Evolutionary conservation across 306 rosid genomes (phyloP), one percentile per base, ranked within the genome.

Genomic region (Neltuma alba): DNA sequence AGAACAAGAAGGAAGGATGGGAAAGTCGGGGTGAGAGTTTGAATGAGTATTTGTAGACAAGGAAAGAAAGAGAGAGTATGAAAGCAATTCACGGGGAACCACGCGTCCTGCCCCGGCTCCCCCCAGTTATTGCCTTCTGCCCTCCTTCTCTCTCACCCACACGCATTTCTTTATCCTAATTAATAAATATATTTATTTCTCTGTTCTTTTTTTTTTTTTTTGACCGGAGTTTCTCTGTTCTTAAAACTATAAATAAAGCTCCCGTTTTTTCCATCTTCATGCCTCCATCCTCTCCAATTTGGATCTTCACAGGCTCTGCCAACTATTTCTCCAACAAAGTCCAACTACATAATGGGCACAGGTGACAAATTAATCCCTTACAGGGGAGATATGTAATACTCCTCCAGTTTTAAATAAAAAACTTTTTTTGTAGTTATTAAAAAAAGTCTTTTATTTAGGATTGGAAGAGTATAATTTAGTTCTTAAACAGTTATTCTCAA

Each of bases 61-160:
- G n/a, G 82, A 10, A 41, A 61, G 70, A 71, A 80, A 14, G 54
- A 9, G 64, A 54, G 14, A 9, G 28, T 52, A 41, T 74, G 80
- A 92, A 84, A 83, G 91, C 87, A 62, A 80, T 79, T 88, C 91
- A 81, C 85, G 84, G 86, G 87, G 70, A 83, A 80, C 89, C 86
- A 88, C 90, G 92, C 88, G 87, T 79, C 85, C 88, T 64, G 71
- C 12, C 63, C 60, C 80, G 62, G 44, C 76, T 83, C 85, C 69
- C 28, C 6, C 7, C 82, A 86, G 85, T 87, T 85, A 87, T 76
- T 69, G 68, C 79, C 73, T 31, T 31, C 7, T 0, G 74, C 12
- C 9, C 15, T 40, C 58, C 14, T 34, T 48, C 25, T 33, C 21
- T 8, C 48, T 27, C 55, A 63, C 5, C 5, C 33, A 23, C 33